A percentile compares a stretch with the other conserved stretches of the same genome.
Conservation (phyloP, 108 stramenopile species). For the Pseudonitzschia delicatissima region DNA sequence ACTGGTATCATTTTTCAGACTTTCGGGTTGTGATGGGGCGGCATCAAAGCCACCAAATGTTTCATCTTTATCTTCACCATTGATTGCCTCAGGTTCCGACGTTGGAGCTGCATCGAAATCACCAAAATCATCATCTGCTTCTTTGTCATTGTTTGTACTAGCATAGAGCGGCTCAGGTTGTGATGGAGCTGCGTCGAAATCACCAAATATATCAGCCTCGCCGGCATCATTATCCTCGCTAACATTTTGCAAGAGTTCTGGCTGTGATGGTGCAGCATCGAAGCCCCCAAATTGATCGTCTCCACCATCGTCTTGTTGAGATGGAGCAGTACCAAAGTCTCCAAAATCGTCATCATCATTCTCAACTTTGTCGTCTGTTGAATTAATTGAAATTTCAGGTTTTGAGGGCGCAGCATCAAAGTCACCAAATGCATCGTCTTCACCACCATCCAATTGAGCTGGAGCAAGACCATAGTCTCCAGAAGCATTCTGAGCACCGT, state of each 20-base stretch:
- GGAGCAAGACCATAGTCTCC: slow-evolving; percentile 26
- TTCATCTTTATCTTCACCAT: slow-evolving; percentile 10
- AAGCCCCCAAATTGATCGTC: slow-evolving; percentile 32
- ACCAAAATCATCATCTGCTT: slow-evolving; percentile 18
- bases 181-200: too few species aligned
- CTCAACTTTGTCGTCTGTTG: background rate
- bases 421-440: background rate
- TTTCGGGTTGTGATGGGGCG: background rate
- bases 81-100: background rate
- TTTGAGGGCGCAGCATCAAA: background rate
- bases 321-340: slow-evolving; percentile 23
- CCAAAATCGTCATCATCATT: slow-evolving; percentile 24
- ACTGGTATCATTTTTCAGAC: background rate
- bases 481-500: slow-evolving; percentile 14
- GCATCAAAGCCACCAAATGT: slow-evolving; percentile 26
- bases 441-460: background rate
- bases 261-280: slow-evolving; percentile 11
- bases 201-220: too few species aligned
- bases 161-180: too few species aligned
- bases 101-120: slow-evolving; percentile 23
- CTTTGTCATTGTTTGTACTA: background rate
- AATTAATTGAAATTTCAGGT: background rate
- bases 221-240: background rate
- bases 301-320: background rate
- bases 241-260: background rate